Conservation (phyloP, 306 rosid species). For the Acacia melanoxylon region DNA sequence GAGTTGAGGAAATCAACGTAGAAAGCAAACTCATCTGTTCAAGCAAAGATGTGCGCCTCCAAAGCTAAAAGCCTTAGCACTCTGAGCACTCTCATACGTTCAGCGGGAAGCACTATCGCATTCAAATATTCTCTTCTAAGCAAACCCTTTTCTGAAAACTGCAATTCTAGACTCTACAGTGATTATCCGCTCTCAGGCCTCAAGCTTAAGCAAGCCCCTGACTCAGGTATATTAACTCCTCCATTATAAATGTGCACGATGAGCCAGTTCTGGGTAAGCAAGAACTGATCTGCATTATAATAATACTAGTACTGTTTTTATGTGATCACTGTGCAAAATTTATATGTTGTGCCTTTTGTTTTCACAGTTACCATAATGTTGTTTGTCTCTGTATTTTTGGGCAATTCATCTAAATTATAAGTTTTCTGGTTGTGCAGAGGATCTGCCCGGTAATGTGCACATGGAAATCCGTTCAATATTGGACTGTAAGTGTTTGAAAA, state of each 20-base stretch:
- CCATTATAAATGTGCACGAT: background rate
- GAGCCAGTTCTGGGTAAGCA: conserved; percentile 8
- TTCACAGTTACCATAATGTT: background rate
- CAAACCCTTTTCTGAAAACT: conserved; percentile 6
- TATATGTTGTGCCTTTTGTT: background rate
- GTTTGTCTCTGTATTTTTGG: background rate
- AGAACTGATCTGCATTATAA: background rate
- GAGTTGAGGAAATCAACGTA: background rate
- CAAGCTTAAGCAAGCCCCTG: conserved; percentile 33
- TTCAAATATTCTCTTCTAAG: background rate
- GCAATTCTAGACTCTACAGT: background rate
- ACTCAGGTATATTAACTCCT: conserved; percentile 44
- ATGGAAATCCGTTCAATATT: conserved; percentile 47
- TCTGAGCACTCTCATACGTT: conserved; percentile 15
- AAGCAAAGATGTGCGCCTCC: conserved; percentile 42
- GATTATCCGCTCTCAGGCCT: conserved; percentile 37
- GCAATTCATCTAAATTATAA: background rate
- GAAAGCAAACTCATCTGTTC: background rate
- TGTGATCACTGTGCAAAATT: background rate
- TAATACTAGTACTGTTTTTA: background rate
- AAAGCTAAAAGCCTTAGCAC: conserved; percentile 40
- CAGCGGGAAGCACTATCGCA: conserved; percentile 26
- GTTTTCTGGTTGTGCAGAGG: conserved; percentile 48
- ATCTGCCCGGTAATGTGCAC: conserved; percentile 28
- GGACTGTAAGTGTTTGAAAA: conserved; percentile 49